Percentiles rank a stretch among this genome's conserved stretches.
These are phyloP conservation scores for Brassica balearica DNA, from an alignment of 441 rosid genomes.

Conservation along the genomic window DNA sequence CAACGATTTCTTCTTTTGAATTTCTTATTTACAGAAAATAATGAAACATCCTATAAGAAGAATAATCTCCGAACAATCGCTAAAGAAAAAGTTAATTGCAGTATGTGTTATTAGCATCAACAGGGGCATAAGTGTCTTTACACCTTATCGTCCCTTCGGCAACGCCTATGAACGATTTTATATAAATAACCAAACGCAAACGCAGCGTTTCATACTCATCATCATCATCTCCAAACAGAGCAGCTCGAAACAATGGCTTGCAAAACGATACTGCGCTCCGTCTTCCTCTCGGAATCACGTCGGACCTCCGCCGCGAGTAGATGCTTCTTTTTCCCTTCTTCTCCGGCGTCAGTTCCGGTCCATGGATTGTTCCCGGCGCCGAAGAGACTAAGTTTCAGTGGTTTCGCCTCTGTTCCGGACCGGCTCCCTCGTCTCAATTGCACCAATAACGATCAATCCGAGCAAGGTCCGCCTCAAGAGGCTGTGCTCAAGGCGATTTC, in stretches of 20 bases:
- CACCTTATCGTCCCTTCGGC: constrained; percentile 5
- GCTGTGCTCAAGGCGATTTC: constrained; percentile 95
- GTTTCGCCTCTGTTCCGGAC: constrained; percentile 49
- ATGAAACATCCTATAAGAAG: background rate
- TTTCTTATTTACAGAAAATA: background rate
- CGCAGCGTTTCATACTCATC: constrained; percentile 21
- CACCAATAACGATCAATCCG: constrained; percentile 59
- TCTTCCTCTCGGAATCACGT: constrained; percentile 62
- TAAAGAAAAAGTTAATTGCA: too few relatives aligned
- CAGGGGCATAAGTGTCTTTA: background rate
- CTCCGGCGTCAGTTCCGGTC: constrained; percentile 43
- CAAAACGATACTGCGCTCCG: constrained; percentile 64
- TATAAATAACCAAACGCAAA: constrained; percentile 37
- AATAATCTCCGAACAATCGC: background rate
- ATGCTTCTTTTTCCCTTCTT: constrained; percentile 43
- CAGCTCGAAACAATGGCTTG: constrained; percentile 62
- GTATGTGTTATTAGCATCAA: too few relatives aligned
- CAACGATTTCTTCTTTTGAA: too few relatives aligned
- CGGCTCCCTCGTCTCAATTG: constrained; percentile 52
- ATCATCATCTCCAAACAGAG: constrained; percentile 6
- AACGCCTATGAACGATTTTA: background rate
- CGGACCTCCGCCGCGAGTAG: constrained; percentile 48
- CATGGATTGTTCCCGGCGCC: constrained; percentile 40
- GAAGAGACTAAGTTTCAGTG: constrained; percentile 39
- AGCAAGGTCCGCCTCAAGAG: constrained; percentile 94